Conservation (phyloP, 306 rosid genomes). For the Prunus persica region Prunus_persica_NCBIv2 NC_034015.1:19569501-19570000, state of each 20-base stretch:
- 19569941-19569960: constrained; percentile 92
- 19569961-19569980: constrained; percentile 84
- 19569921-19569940: constrained; percentile 88
- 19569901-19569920: constrained; percentile 66
- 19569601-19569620: background rate
- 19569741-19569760: constrained; percentile 43
- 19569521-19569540: background rate
- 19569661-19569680: background rate
- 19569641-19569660: background rate
- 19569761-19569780: constrained; percentile 31
- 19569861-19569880: constrained; percentile 85
- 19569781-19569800: constrained; percentile 20
- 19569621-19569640: background rate
- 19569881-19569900: constrained; percentile 80
- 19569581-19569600: background rate
- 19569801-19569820: constrained; percentile 18
- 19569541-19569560: background rate
- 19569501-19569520: background rate
- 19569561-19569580: background rate
- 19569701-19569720: background rate
- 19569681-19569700: background rate
- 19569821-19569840: background rate
- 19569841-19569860: constrained; percentile 53
- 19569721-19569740: background rate
- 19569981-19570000: constrained; percentile 75